Conservation (phyloP, 257 asterid species). For the Hygrophila difformis region DNA sequence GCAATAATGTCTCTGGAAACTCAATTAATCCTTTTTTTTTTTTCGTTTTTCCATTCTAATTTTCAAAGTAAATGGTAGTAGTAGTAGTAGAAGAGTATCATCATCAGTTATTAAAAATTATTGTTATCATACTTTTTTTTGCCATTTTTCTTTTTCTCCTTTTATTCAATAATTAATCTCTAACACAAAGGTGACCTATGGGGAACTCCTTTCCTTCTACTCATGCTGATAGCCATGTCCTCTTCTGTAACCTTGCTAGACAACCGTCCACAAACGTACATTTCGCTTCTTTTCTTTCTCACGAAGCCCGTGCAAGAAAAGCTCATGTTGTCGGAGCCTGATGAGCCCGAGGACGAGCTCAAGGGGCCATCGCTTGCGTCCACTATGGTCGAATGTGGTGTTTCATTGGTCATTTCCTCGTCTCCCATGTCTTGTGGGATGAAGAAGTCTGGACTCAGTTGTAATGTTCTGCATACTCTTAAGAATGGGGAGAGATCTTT, state of each 20-base stretch:
- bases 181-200: slow-evolving; percentile 94
- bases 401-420: slow-evolving; percentile 53
- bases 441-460: slow-evolving; percentile 83
- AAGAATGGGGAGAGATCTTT: slow-evolving; percentile 65
- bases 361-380: slow-evolving; percentile 44
- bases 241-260: slow-evolving; percentile 47
- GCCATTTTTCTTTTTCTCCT: too few relatives aligned
- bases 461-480: slow-evolving; percentile 64
- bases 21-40: slow-evolving; percentile 22
- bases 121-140: background rate
- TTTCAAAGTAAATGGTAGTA: too few relatives aligned
- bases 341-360: slow-evolving; percentile 48
- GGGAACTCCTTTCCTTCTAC: slow-evolving; percentile 91
- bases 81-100: too few relatives aligned
- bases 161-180: too few relatives aligned
- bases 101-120: background rate
- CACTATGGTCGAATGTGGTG: slow-evolving; percentile 53
- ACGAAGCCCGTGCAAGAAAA: slow-evolving; percentile 65
- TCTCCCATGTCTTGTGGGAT: slow-evolving; percentile 77
- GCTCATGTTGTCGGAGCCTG: slow-evolving; percentile 70
- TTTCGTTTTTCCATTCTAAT: slow-evolving; percentile 10
- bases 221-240: slow-evolving; percentile 80
- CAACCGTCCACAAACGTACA: slow-evolving; percentile 60
- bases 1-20: slow-evolving; percentile 34
- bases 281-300: slow-evolving; percentile 73